Evolutionary conservation across 2,329 filamentous ascomycete genomes (phyloP).

Genomic region (Pyrenochaeta sp.): DNA sequence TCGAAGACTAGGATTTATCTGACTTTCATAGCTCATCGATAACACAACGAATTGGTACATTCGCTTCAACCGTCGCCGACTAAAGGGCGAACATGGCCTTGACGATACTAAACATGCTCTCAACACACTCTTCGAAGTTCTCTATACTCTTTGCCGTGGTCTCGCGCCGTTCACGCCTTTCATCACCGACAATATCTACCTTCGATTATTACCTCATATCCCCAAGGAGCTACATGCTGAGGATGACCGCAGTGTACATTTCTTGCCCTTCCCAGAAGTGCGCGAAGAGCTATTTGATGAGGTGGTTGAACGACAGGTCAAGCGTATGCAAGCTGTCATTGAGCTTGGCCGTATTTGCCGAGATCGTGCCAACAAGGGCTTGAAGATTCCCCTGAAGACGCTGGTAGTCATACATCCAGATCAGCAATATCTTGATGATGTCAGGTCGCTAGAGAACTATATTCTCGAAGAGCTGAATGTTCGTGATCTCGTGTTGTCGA

Average conservation of each 20-base stretch:
- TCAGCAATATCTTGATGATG: constrained; percentile 82
- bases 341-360: constrained; percentile 86
- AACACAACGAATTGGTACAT: constrained; percentile 99
- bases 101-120: constrained; percentile 89
- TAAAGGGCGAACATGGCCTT: constrained; percentile 88
- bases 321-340: constrained; percentile 94
- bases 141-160: constrained; percentile 86
- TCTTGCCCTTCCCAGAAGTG: constrained; percentile 88
- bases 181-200: constrained; percentile 93
- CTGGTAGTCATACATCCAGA: constrained; percentile 89
- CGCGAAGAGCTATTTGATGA: constrained; percentile 87
- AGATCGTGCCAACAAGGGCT: constrained; percentile 81
- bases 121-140: constrained; percentile 92
- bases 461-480: constrained; percentile 93
- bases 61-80: constrained; percentile 86
- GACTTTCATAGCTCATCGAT: constrained; percentile 71
- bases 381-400: constrained; percentile 91
- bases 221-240: constrained; percentile 73
- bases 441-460: constrained; percentile 85
- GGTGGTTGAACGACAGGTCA: constrained; percentile 84
- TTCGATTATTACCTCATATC: constrained; percentile 81
- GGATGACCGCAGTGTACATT: constrained; percentile 89
- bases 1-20: constrained; percentile 4
- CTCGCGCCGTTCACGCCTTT: constrained; percentile 96
- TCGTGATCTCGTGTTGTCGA: constrained; percentile 81